Conservation (phyloP, 176 grass and related monocot genomes). For the Lolium perenne region DNA sequence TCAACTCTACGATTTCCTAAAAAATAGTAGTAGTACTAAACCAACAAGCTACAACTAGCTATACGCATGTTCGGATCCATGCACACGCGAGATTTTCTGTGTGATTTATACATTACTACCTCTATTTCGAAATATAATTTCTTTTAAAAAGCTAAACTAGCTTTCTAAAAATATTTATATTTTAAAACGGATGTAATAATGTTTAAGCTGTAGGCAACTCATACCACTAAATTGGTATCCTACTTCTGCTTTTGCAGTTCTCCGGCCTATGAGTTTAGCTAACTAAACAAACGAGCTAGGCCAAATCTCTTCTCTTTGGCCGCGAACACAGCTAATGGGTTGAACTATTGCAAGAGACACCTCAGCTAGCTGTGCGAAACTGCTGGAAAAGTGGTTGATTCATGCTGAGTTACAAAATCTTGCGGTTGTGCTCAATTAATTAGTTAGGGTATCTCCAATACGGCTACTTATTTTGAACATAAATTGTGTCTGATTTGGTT, state of each 20-base stretch:
- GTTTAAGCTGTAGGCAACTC: neutral
- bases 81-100: constrained; percentile 1
- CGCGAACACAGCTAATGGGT: neutral
- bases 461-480: too few relatives aligned
- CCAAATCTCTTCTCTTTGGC: constrained; percentile 13
- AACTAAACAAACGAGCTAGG: constrained; percentile 5
- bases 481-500: too few relatives aligned
- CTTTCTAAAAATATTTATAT: neutral
- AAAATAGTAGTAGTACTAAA: neutral
- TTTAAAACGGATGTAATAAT: too few relatives aligned
- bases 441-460: too few relatives aligned
- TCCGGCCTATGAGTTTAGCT: constrained; percentile 13
- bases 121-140: too few relatives aligned
- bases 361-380: neutral
- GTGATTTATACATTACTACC: neutral
- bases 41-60: neutral
- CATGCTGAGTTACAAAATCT: constrained; percentile 4
- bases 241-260: neutral
- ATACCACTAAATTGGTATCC: neutral
- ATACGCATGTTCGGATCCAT: neutral
- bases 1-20: neutral
- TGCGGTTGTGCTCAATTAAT: too few relatives aligned
- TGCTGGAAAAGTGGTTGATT: neutral
- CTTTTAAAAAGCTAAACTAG: too few relatives aligned
- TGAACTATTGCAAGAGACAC: constrained; percentile 1